Percentiles rank a stretch among this genome's conserved stretches.
Conservation (phyloP, 352 stramenopile species). For the Salisapilia sapeloensis region DNA sequence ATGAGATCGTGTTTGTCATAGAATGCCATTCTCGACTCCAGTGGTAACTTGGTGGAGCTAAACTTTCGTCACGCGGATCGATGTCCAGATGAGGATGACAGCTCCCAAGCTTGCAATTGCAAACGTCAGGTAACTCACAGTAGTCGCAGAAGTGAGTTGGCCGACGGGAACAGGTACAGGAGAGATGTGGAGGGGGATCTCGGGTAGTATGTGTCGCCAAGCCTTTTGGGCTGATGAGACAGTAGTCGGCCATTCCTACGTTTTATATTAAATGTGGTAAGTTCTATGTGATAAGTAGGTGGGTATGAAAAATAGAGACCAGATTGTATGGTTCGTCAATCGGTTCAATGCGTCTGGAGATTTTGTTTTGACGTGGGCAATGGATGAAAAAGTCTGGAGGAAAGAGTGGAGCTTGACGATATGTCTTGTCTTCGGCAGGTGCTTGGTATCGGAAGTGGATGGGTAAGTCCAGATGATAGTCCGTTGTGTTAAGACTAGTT, state of each 20-base stretch:
- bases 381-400: constrained; percentile 25
- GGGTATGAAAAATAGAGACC: too few relatives aligned
- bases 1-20: too few relatives aligned
- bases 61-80: not conserved
- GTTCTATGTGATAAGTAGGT: too few relatives aligned
- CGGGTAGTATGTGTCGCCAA: not conserved
- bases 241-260: too few relatives aligned
- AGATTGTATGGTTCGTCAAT: not conserved
- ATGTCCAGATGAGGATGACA: constrained; percentile 4
- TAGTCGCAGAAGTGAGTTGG: constrained; percentile 2
- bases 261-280: too few relatives aligned
- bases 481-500: constrained; percentile 3
- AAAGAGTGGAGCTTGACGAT: constrained; percentile 17
- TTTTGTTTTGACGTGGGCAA: constrained; percentile 3
- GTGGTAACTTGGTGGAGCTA: not conserved
- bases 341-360: not conserved
- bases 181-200: not conserved
- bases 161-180: constrained; percentile 5
- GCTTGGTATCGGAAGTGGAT: constrained; percentile 52
- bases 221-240: too few relatives aligned
- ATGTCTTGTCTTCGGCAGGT: constrained; percentile 15
- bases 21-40: constrained; percentile 1
- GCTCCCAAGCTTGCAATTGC: constrained; percentile 7
- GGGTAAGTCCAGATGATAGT: constrained; percentile 17
- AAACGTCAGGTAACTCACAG: constrained; percentile 9